Conservation (phyloP, 495 filamentous ascomycete species). For the Tuber aestivum region DNA sequence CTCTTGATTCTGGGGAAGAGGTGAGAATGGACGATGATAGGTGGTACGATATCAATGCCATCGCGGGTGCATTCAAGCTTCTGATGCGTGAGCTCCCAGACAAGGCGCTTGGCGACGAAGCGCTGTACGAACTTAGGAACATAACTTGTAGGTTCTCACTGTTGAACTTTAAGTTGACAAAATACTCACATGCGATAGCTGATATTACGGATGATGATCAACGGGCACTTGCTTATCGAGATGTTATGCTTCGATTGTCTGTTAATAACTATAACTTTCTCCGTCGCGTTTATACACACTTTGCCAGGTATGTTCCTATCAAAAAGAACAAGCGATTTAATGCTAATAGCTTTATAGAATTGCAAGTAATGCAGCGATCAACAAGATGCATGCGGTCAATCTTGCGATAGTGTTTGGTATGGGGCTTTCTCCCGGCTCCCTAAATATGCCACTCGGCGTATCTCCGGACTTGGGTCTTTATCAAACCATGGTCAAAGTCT, state of each 20-base stretch:
- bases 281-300: slow-evolving; percentile 42
- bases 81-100: slow-evolving; percentile 44
- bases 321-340: not conserved
- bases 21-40: slow-evolving; percentile 43
- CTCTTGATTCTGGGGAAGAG: slow-evolving; percentile 42
- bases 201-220: slow-evolving; percentile 41
- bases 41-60: slow-evolving; percentile 44
- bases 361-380: slow-evolving; percentile 35
- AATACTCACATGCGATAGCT: slow-evolving; percentile 27
- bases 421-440: slow-evolving; percentile 39
- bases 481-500: slow-evolving; percentile 42
- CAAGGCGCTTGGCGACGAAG: slow-evolving; percentile 34
- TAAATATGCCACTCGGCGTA: slow-evolving; percentile 38
- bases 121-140: slow-evolving; percentile 36
- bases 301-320: slow-evolving; percentile 29
- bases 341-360: slow-evolving; percentile 35
- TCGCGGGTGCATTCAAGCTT: slow-evolving; percentile 43
- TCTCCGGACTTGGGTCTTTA: slow-evolving; percentile 41
- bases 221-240: slow-evolving; percentile 33
- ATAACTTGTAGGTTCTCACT: slow-evolving; percentile 30
- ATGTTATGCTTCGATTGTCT: slow-evolving; percentile 39
- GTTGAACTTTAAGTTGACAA: not conserved
- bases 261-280: slow-evolving; percentile 41
- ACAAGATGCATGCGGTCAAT: slow-evolving; percentile 44
- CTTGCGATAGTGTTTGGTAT: slow-evolving; percentile 45